These are phyloP conservation scores for Candida anglica DNA, from an alignment of 805 yeast genomes.

Conservation along the genomic window DNA sequence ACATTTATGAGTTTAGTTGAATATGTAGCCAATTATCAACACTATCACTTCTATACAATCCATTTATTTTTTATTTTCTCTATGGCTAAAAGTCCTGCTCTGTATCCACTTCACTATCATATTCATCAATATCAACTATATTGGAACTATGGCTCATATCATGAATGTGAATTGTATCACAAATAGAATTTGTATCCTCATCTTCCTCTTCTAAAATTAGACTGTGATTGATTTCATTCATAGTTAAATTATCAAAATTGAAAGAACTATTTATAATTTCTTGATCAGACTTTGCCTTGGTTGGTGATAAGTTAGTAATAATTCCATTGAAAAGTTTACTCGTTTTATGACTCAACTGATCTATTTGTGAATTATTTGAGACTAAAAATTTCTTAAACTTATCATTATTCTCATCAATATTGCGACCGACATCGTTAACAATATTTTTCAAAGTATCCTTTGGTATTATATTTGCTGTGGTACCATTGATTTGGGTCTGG, in stretches of 20 bases:
- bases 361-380: constrained; percentile 18
- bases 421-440: constrained; percentile 4
- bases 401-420: constrained; percentile 2
- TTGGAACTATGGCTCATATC: constrained; percentile 13
- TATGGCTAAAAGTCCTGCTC: too few relatives aligned
- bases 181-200: too few relatives aligned
- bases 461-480: constrained; percentile 1
- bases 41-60: not conserved
- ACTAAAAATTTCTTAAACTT: constrained; percentile 13
- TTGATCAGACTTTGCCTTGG: constrained; percentile 7
- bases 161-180: too few relatives aligned
- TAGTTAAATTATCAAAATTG: constrained; percentile 21
- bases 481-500: constrained; percentile 5
- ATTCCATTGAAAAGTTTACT: constrained; percentile 21
- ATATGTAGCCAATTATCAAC: too few relatives aligned
- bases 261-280: constrained; percentile 22
- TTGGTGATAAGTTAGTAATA: constrained; percentile 21
- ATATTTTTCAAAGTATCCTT: constrained; percentile 1
- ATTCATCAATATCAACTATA: constrained; percentile 21
- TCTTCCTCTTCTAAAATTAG: too few relatives aligned
- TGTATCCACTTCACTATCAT: constrained; percentile 17
- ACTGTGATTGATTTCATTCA: too few relatives aligned
- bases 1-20: too few relatives aligned
- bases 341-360: constrained; percentile 21
- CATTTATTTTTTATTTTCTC: constrained; percentile 5